Conservation (phyloP, 352 stramenopile species). For the Pythium brachiatum region DNA sequence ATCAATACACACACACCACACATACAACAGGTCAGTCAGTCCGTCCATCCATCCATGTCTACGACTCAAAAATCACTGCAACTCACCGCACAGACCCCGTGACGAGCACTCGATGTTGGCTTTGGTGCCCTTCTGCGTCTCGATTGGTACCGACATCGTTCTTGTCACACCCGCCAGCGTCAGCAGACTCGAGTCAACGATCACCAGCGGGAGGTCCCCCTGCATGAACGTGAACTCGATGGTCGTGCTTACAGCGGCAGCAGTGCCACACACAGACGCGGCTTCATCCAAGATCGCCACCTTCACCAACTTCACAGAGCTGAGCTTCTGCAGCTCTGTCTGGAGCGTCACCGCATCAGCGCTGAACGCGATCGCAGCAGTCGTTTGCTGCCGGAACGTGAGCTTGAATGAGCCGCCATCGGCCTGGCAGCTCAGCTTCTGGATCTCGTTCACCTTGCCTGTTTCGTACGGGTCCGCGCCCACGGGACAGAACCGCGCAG, state of each 20-base stretch:
- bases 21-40: too few relatives aligned
- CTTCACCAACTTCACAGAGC: slow-evolving; percentile 45
- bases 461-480: slow-evolving; percentile 83
- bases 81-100: slow-evolving; percentile 68
- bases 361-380: slow-evolving; percentile 46
- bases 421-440: slow-evolving; percentile 53
- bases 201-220: slow-evolving; percentile 51
- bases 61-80: too few relatives aligned
- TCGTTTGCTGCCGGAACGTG: slow-evolving; percentile 68
- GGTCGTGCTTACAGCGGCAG: slow-evolving; percentile 43
- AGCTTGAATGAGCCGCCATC: slow-evolving; percentile 60
- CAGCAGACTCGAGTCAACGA: slow-evolving; percentile 35
- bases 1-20: too few relatives aligned
- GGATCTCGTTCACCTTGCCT: slow-evolving; percentile 68
- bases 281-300: slow-evolving; percentile 46
- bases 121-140: slow-evolving; percentile 64
- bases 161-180: slow-evolving; percentile 31
- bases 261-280: slow-evolving; percentile 35
- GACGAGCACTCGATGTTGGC: slow-evolving; percentile 74
- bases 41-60: too few relatives aligned
- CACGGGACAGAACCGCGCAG: slow-evolving; percentile 77
- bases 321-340: slow-evolving; percentile 49
- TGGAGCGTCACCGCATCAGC: slow-evolving; percentile 40
- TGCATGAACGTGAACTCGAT: slow-evolving; percentile 72
- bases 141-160: slow-evolving; percentile 23